phyloP scores from a whole-genome alignment of 2,329 filamentous ascomycete species.

The Xylaria hypoxylon region DNA sequence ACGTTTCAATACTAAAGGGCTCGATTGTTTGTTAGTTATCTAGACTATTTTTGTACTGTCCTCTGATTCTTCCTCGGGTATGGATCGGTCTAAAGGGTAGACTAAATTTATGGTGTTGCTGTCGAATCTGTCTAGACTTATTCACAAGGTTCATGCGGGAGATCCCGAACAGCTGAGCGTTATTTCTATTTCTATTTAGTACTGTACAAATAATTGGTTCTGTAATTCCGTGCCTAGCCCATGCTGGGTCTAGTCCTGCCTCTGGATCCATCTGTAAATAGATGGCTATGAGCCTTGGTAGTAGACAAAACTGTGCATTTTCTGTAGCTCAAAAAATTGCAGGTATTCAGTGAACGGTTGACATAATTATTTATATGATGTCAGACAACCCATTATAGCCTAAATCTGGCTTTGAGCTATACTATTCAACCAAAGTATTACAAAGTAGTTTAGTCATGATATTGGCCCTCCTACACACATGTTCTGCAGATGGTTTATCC shows the following conservation, averaged over 20 bases:
- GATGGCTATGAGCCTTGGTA: not conserved
- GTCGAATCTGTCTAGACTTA: not conserved
- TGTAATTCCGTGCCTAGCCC: not conserved
- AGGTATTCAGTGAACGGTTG: not conserved
- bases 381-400: not conserved
- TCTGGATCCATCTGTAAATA: not conserved
- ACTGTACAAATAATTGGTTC: not conserved
- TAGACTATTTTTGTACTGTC: not conserved
- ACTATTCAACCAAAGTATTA: not conserved
- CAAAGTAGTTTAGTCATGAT: not conserved
- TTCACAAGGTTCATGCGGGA: conserved; percentile 3
- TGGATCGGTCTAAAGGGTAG: not conserved
- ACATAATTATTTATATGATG: not conserved
- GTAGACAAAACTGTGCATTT: not conserved
- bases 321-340: not conserved
- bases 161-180: conserved; percentile 1
- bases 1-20: not conserved
- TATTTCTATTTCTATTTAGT: conserved; percentile 11
- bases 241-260: not conserved
- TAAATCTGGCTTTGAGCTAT: not conserved
- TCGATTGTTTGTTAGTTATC: not conserved
- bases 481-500: not conserved
- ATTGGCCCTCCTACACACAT: not conserved
- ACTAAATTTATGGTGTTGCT: conserved; percentile 1
- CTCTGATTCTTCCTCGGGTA: not conserved